Evolutionary conservation across 768 basidiomycete species (phyloP), one percentile per base, ranked within the genome.

Genomic region (Trametopsis cervina): DNA sequence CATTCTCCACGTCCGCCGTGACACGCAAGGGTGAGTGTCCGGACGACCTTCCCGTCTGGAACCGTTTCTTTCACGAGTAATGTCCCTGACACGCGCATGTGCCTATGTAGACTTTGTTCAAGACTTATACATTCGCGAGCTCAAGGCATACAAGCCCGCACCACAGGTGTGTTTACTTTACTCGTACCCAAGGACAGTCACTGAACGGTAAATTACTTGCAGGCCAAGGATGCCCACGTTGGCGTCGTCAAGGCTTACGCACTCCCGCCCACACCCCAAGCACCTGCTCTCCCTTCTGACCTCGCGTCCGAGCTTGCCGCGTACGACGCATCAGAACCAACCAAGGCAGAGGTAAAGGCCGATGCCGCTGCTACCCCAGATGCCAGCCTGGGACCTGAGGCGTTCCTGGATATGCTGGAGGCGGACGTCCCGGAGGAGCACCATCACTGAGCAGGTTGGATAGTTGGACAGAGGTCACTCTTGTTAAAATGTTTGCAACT

Each of bases 31-130:
- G 86, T 84, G 61, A 23, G 73, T 66, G 46, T 47, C 62, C 57
- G 60, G 15, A 39, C 23, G 17, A 40, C 49, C 46, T 50, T 20
- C 57, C 42, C 35, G 43, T 40, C 42, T 40, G 40, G 27, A 27
- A 13, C 11, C 40, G 29, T 33, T 4, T 25, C 18, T 4, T 18
- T 37, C 24, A n/a, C n/a, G n/a, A n/a, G n/a, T n/a, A n/a, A n/a
- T n/a, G n/a, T n/a, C n/a, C 21, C 22, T 24, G 17, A 15, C 58
- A 40, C 50, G 47, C 24, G 51, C 17, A n/a, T n/a, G n/a, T 63
- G n/a, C n/a, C n/a, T n/a, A n/a, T n/a, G n/a, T n/a, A 96, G 94
- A 96, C 74, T 74, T 94, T 62, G 76, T 97, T 45, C 89, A 94
- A 77, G 92, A 96, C 54, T 65, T 96, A 47, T 98, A 97, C 70